Evolutionary conservation across 140 eudicot species (phyloP).

Genomic region (Senecio squalidus): DNA sequence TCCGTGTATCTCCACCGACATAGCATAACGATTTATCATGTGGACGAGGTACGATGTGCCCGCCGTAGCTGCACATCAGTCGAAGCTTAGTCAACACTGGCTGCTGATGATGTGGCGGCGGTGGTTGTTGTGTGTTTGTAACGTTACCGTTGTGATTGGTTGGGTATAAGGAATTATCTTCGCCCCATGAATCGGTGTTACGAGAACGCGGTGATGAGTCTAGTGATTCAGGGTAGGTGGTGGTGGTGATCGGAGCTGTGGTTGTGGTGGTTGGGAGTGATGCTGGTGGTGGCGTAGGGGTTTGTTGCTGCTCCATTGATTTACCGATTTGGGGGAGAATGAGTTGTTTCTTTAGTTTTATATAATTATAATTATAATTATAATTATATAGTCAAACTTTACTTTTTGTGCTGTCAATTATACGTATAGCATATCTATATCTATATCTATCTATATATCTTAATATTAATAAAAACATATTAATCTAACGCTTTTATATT

Average conservation of each 20-base stretch:
- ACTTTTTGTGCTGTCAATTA: conserved; percentile 9
- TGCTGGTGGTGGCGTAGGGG: conserved; percentile 28
- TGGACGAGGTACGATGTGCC: conserved; percentile 95
- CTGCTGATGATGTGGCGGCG: conserved; percentile 20
- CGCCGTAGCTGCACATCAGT: conserved; percentile 96
- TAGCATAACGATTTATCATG: conserved; percentile 83
- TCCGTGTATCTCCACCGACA: conserved; percentile 93
- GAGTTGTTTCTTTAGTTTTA: too few relatives aligned
- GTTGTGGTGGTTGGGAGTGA: conserved; percentile 21
- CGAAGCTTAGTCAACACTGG: conserved; percentile 45
- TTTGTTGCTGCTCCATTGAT: conserved; percentile 30
- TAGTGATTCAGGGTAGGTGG: conserved; percentile 42
- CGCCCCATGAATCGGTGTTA: conserved; percentile 57
- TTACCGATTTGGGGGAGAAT: too few relatives aligned
- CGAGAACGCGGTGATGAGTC: conserved; percentile 68
- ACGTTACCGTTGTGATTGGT: too few relatives aligned
- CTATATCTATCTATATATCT: background rate
- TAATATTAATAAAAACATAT: background rate
- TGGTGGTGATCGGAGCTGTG: conserved; percentile 29
- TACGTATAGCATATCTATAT: background rate
- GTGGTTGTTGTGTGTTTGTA: conserved; percentile 12
- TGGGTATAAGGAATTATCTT: too few relatives aligned
- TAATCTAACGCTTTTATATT: too few relatives aligned
- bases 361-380: too few relatives aligned
- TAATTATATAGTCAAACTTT: conserved; percentile 14